Evolutionary conservation across 139 green algal genomes (phyloP).

Genomic region (Chlorella vulgaris): DNA sequence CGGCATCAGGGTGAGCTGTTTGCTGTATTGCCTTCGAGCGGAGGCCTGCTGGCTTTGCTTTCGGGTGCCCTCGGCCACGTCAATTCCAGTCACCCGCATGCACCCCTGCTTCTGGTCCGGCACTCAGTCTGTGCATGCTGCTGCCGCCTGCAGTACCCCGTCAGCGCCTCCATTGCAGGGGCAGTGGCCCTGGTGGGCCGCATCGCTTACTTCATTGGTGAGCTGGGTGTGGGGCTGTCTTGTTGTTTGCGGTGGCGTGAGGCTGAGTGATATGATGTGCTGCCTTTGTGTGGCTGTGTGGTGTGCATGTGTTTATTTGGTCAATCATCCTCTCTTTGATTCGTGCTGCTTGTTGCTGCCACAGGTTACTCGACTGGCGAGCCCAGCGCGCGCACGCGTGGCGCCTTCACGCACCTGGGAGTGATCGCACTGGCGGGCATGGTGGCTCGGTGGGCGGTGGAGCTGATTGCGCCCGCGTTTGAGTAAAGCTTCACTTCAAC

Average conservation of each 20-base stretch:
- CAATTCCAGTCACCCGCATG: too few species aligned
- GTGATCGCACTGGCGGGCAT: constrained; percentile 24
- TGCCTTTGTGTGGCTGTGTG: too few species aligned
- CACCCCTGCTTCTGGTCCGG: too few species aligned
- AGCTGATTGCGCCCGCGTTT: constrained; percentile 12
- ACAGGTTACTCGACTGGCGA: too few species aligned
- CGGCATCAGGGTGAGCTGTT: not conserved
- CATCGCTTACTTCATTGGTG: constrained; percentile 36
- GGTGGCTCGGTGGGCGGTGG: not conserved
- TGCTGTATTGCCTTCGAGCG: not conserved
- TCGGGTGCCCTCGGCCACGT: too few species aligned
- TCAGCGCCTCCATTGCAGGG: constrained; percentile 8
- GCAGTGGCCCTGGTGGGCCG: constrained; percentile 32
- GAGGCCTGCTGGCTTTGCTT: not conserved
- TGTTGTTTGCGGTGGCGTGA: too few species aligned
- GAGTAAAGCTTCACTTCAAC: too few species aligned
- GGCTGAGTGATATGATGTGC: too few species aligned
- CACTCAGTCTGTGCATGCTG: too few species aligned
- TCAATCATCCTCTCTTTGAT: too few species aligned
- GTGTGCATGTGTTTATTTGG: too few species aligned
- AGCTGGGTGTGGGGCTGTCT: not conserved
- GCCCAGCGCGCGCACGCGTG: constrained; percentile 17
- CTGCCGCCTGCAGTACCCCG: constrained; percentile 34
- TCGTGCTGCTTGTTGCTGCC: too few species aligned
- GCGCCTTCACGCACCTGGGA: constrained; percentile 33